These are phyloP conservation scores for Tetracladium maxilliforme DNA, from an alignment of 2,329 filamentous ascomycete species.

Conservation along the genomic window DNA sequence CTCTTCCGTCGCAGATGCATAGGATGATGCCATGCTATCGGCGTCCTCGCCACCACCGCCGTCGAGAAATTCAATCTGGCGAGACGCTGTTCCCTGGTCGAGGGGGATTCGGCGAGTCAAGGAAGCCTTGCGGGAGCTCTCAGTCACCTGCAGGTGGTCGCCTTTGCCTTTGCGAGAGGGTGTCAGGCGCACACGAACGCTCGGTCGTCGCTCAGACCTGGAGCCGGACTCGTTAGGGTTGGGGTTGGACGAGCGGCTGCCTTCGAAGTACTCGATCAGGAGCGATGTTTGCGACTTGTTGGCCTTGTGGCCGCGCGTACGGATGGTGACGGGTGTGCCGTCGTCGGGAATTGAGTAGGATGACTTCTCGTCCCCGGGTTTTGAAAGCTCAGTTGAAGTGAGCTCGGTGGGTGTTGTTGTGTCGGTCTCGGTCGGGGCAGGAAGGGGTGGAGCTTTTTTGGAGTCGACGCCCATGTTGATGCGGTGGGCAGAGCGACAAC, in stretches of 20 bases:
- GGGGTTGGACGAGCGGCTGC: slow-evolving; percentile 36
- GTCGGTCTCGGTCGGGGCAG: slow-evolving; percentile 64
- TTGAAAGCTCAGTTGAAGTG: slow-evolving; percentile 54
- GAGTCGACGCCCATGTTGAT: slow-evolving; percentile 16
- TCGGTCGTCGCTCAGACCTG: slow-evolving; percentile 46
- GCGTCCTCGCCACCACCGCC: slow-evolving; percentile 47
- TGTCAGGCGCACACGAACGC: slow-evolving; percentile 57
- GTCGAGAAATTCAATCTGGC: slow-evolving; percentile 27
- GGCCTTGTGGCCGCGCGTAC: slow-evolving; percentile 53
- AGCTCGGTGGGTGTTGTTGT: slow-evolving; percentile 41
- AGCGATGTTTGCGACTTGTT: slow-evolving; percentile 54
- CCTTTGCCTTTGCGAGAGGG: slow-evolving; percentile 37
- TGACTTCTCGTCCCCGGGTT: slow-evolving; percentile 53
- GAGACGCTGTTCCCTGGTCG: slow-evolving; percentile 18
- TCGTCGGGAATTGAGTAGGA: slow-evolving; percentile 73
- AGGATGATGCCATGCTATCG: slow-evolving; percentile 56
- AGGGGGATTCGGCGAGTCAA: slow-evolving; percentile 56
- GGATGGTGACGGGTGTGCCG: slow-evolving; percentile 84
- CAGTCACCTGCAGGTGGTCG: slow-evolving; percentile 77
- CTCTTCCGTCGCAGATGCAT: slow-evolving; percentile 65
- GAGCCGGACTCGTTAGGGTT: too few species aligned
- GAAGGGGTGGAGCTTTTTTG: slow-evolving; percentile 48
- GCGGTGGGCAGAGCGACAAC: too few species aligned
- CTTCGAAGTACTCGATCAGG: slow-evolving; percentile 66
- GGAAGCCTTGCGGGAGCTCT: slow-evolving; percentile 59